Evolutionary conservation across 2,329 filamentous ascomycete genomes (phyloP).

Genomic region (Zalaria sp.): DNA sequence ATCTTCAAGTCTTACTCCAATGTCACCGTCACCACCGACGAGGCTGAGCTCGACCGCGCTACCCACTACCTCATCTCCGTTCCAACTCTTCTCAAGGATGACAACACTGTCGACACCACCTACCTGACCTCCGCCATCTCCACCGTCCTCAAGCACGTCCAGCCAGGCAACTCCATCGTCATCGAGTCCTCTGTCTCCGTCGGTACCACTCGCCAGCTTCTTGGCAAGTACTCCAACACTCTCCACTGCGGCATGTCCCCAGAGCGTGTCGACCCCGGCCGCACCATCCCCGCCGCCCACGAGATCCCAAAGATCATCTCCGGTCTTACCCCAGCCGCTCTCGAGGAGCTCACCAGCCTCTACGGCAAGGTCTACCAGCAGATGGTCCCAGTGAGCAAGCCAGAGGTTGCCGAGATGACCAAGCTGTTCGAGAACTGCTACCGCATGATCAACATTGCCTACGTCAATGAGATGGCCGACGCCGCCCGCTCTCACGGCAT

Average conservation of each 20-base stretch:
- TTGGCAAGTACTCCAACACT: slow-evolving; percentile 28
- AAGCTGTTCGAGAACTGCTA: slow-evolving; percentile 47
- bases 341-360: slow-evolving; percentile 28
- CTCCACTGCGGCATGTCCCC: slow-evolving; percentile 24
- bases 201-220: slow-evolving; percentile 38
- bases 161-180: slow-evolving; percentile 33
- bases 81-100: slow-evolving; percentile 34
- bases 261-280: slow-evolving; percentile 11
- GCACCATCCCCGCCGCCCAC: slow-evolving; percentile 8
- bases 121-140: slow-evolving; percentile 31
- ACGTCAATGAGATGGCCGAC: slow-evolving; percentile 11
- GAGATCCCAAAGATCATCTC: slow-evolving; percentile 41
- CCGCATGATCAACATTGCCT: slow-evolving; percentile 12
- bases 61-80: slow-evolving; percentile 42
- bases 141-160: slow-evolving; percentile 27
- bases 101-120: slow-evolving; percentile 35
- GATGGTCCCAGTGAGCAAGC: slow-evolving; percentile 34
- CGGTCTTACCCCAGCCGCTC: slow-evolving; percentile 33
- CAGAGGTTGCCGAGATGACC: slow-evolving; percentile 44
- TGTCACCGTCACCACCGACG: slow-evolving; percentile 24
- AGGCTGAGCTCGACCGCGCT: slow-evolving; percentile 25
- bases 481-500: slow-evolving; percentile 7
- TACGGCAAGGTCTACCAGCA: slow-evolving; percentile 35
- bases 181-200: slow-evolving; percentile 42
- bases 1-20: slow-evolving; percentile 13